phyloP scores from a whole-genome alignment of 371 early-diverging fungal species.

The Haplosporangium sp. region DNA sequence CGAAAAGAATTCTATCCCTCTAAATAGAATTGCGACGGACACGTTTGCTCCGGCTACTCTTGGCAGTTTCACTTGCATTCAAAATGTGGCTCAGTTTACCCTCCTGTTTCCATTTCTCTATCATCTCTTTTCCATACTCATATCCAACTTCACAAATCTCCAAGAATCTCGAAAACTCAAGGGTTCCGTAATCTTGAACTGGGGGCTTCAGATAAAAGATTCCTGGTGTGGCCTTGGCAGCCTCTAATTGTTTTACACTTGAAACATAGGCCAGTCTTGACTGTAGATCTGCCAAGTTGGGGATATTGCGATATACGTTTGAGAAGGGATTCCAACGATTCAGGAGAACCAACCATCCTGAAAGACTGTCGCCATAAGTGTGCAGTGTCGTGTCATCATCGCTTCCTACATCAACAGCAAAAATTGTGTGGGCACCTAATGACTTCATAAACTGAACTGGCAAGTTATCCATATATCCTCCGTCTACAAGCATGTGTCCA shows the following conservation, averaged over 20 bases:
- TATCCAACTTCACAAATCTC: constrained; percentile 96
- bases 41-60: constrained; percentile 27
- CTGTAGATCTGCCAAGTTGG: constrained; percentile 98
- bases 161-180: constrained; percentile 95
- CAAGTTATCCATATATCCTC: constrained; percentile 99
- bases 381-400: constrained; percentile 94
- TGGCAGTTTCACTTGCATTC: constrained; percentile 20
- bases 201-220: constrained; percentile 92
- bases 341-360: constrained; percentile 94
- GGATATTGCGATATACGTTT: constrained; percentile 73
- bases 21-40: constrained; percentile 52
- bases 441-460: constrained; percentile 90
- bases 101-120: constrained; percentile 86
- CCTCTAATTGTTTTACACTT: constrained; percentile 90
- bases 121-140: constrained; percentile 85
- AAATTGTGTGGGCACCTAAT: constrained; percentile 93
- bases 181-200: constrained; percentile 88
- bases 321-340: constrained; percentile 88
- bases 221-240: constrained; percentile 88
- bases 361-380: constrained; percentile 93
- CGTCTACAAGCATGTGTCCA: constrained; percentile 98
- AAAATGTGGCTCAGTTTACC: constrained; percentile 61
- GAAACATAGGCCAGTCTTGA: constrained; percentile 97
- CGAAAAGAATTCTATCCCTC: neutral
- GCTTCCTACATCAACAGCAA: constrained; percentile 97